Evolutionary conservation across 129 eudicot species (phyloP).

Genomic region (Tagetes patula): DNA sequence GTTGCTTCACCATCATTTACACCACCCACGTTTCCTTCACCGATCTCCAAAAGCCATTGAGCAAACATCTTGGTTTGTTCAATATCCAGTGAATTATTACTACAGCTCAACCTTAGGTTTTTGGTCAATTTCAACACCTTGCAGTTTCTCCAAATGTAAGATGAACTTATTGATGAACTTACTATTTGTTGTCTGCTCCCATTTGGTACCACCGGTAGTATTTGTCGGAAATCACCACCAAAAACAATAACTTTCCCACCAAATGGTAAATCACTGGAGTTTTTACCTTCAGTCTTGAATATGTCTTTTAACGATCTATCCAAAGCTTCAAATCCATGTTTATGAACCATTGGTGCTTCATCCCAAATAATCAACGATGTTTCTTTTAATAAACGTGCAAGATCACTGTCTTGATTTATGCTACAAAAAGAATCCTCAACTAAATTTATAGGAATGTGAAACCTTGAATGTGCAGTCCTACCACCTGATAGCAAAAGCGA

Average conservation of each 20-base stretch:
- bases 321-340: conserved; percentile 11
- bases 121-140: neutral
- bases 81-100: no score
- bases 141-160: neutral
- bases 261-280: neutral
- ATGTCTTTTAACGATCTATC: neutral
- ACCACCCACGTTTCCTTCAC: no score
- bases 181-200: neutral
- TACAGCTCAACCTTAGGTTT: no score
- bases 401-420: neutral
- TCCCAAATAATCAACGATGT: neutral
- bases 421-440: neutral
- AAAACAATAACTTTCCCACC: no score
- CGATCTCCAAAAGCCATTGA: no score
- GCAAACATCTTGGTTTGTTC: no score
- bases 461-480: neutral
- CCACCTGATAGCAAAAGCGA: neutral
- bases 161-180: neutral
- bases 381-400: neutral
- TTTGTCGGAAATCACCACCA: neutral
- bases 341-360: neutral
- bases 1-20: no score
- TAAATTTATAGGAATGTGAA: neutral
- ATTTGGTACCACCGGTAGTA: neutral
- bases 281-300: neutral